phyloP scores from a whole-genome alignment of 2,329 filamentous ascomycete species.

The Shiraia sp. region DNA sequence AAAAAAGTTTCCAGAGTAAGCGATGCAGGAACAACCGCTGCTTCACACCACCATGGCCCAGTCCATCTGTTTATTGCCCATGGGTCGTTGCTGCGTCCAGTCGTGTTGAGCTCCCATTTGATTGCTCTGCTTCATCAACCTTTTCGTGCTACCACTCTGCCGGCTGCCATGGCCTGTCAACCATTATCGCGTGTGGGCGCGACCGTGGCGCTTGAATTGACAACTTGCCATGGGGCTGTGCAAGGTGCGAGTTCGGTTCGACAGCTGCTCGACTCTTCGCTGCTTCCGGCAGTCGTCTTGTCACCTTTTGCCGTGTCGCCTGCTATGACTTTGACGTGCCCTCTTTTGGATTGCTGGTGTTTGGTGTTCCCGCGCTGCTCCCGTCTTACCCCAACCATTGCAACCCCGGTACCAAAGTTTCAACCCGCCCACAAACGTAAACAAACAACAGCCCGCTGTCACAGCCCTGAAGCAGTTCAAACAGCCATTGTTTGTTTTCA shows the following conservation, averaged over 20 bases:
- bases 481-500: slow-evolving; percentile 14
- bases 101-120: slow-evolving; percentile 8
- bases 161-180: slow-evolving; percentile 18
- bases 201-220: slow-evolving; percentile 28
- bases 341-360: slow-evolving; percentile 15
- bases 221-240: slow-evolving; percentile 24
- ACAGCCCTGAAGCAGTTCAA: slow-evolving; percentile 16
- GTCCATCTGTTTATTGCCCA: neutral
- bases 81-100: slow-evolving; percentile 1
- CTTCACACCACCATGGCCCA: slow-evolving; percentile 9
- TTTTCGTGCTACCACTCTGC: slow-evolving; percentile 20
- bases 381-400: slow-evolving; percentile 12
- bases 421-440: slow-evolving; percentile 17
- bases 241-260: slow-evolving; percentile 18
- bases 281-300: slow-evolving; percentile 18
- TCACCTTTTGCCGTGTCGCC: slow-evolving; percentile 23
- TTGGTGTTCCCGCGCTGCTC: slow-evolving; percentile 12
- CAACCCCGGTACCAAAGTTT: slow-evolving; percentile 10
- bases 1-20: slow-evolving; percentile 23
- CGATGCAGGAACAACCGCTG: slow-evolving; percentile 29
- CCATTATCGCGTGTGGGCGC: slow-evolving; percentile 22
- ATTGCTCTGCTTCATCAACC: slow-evolving; percentile 3
- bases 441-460: slow-evolving; percentile 26
- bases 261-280: slow-evolving; percentile 18
- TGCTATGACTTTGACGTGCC: slow-evolving; percentile 24